A percentile compares a stretch with the other conserved stretches of the same genome.
Conservation (phyloP, 352 stramenopile species). For the Pythium dissimile region DNA sequence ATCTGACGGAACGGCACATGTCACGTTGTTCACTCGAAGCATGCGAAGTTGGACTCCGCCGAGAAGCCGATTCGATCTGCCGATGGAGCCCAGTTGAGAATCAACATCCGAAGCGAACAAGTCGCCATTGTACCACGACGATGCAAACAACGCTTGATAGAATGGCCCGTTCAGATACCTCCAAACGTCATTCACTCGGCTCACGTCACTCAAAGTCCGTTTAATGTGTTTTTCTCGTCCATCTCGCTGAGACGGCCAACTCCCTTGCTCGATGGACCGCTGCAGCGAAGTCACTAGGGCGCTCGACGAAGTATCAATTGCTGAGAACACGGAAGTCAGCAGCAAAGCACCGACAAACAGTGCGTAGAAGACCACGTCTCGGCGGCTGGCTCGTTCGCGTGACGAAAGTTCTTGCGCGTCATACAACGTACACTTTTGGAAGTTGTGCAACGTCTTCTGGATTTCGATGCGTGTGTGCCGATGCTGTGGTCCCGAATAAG, state of each 20-base stretch:
- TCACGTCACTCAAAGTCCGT: conserved; percentile 32
- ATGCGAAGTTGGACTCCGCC: conserved; percentile 53
- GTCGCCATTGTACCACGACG: conserved; percentile 59
- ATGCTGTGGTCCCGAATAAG: conserved; percentile 55
- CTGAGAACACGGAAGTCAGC: conserved; percentile 38
- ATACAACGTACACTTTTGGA: conserved; percentile 69
- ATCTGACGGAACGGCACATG: background rate
- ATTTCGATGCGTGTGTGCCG: conserved; percentile 64
- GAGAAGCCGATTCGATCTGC: conserved; percentile 48
- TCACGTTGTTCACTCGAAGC: conserved; percentile 35
- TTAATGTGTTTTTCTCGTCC: background rate
- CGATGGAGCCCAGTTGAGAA: conserved; percentile 46
- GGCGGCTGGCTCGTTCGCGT: conserved; percentile 41
- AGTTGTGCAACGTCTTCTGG: conserved; percentile 53
- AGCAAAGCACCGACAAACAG: conserved; percentile 46
- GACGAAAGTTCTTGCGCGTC: conserved; percentile 43
- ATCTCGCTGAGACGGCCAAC: background rate
- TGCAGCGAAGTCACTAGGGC: conserved; percentile 17
- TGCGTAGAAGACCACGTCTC: conserved; percentile 37
- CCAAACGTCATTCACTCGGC: conserved; percentile 49
- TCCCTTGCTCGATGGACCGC: conserved; percentile 6
- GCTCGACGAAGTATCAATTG: conserved; percentile 41
- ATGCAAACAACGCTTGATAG: conserved; percentile 39
- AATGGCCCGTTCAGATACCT: conserved; percentile 43
- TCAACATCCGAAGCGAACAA: conserved; percentile 40